phyloP scores from a whole-genome alignment of 345 rosid species.

The Ceriops zippeliana region DNA sequence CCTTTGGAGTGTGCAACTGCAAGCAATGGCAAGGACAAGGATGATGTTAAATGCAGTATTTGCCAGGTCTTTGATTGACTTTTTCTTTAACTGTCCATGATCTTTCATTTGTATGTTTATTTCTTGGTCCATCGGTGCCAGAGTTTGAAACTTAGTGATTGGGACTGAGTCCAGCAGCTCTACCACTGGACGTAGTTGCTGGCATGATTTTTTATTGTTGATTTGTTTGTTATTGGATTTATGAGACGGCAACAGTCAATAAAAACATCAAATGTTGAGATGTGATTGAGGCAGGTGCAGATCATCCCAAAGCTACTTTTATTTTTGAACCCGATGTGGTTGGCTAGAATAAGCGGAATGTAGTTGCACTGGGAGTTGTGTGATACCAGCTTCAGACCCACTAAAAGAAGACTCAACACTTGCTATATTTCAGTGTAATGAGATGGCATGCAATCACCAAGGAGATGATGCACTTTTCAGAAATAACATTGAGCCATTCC shows the following conservation, averaged over 20 bases:
- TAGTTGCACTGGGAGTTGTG: neutral
- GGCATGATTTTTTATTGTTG: neutral
- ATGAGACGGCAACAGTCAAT: neutral
- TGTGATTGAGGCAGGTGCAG: neutral
- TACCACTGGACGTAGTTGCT: no score
- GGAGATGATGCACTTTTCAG: no score
- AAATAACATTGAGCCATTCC: no score
- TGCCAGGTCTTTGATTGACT: constrained; percentile 62
- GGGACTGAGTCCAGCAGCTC: no score
- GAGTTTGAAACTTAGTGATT: no score
- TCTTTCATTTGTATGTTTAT: neutral
- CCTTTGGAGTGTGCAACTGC: constrained; percentile 29
- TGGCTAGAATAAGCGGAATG: neutral
- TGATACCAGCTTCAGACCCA: neutral
- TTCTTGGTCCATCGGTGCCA: neutral
- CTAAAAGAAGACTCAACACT: neutral
- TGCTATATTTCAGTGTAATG: no score
- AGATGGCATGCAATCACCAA: no score
- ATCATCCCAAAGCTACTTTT: neutral
- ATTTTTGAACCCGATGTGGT: no score
- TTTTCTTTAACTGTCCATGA: neutral
- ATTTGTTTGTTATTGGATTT: neutral
- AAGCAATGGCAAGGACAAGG: constrained; percentile 27
- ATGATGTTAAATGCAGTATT: constrained; percentile 78
- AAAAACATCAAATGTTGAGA: neutral